Base-by-base conservation (phyloP, 768 basidiomycete species). In the Floccularia luteovirens region DNA sequence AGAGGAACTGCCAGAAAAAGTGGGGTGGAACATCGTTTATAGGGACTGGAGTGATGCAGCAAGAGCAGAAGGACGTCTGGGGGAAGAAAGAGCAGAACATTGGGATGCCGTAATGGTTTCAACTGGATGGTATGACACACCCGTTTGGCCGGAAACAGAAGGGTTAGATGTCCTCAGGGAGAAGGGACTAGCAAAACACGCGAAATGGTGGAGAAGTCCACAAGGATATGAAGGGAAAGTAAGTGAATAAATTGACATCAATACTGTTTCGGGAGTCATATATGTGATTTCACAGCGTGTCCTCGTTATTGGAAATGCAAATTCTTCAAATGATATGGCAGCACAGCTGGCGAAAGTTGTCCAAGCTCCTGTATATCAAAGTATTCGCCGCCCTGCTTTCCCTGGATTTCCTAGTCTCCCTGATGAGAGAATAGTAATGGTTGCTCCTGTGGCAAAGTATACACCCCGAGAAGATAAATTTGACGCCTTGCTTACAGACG, bases 61-160 rank as follows among this genome's bases (percentile, higher is more conserved):
- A 2, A 53, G 42, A 3, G n/a, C n/a, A n/a, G n/a, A n/a, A n/a
- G n/a, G n/a, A n/a, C n/a, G n/a, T n/a, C n/a, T n/a, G n/a, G 53
- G 56, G 13, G 23, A 28, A 7, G 55, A 50, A 27, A 39, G 45
- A 2, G 61, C 63, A 22, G 68, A 72, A 39, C 39, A 43, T 2
- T 73, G 74, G 74, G 73, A 75, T 36, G 70, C 66, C 0, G 63
- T 74, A 4, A 64, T 74, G n/a, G 45, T 74, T 20, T 62, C 70
- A 21, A 54, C 62, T 24, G 63, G 69, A 12, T 72, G 62, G 63
- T 69, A 64, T 43, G 71, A 74, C 44, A 60, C 66, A 36, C 63
- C 58, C 3, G 54, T 68, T 5, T 74, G 66, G 60, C 74, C 74
- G 0, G 30, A 46, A 12, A 62, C 68, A 3, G 59, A 63, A 2